These are phyloP conservation scores for Thalassiosira livingstoniorum DNA, from an alignment of 352 stramenopile genomes.

Conservation along the genomic window DNA sequence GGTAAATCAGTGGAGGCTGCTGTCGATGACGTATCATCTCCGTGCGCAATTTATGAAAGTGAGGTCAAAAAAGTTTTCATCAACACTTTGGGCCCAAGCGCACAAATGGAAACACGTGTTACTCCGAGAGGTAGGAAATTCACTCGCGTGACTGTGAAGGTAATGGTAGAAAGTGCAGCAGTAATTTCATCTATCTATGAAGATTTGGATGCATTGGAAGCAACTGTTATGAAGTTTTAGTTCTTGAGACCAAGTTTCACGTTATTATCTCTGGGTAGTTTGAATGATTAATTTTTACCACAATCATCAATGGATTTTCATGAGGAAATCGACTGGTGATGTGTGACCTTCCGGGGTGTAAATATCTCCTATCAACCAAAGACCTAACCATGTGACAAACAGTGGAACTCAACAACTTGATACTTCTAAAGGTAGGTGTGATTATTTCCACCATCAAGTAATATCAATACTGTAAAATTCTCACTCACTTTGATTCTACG, in stretches of 20 bases:
- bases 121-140: slow-evolving; percentile 75
- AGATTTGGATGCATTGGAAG: slow-evolving; percentile 24
- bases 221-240: slow-evolving; percentile 36
- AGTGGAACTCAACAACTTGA: too few species aligned
- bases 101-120: slow-evolving; percentile 58
- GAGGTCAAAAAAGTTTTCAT: slow-evolving; percentile 53
- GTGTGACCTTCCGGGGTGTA: too few species aligned
- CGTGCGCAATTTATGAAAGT: slow-evolving; percentile 57
- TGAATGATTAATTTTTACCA: too few species aligned
- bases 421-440: too few species aligned
- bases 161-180: slow-evolving; percentile 64
- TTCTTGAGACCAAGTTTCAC: not conserved
- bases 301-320: too few species aligned
- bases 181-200: slow-evolving; percentile 53
- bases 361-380: too few species aligned
- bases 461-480: too few species aligned
- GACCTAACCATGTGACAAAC: too few species aligned
- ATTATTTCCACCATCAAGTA: too few species aligned
- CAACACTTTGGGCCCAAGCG: slow-evolving; percentile 50
- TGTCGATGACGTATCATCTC: not conserved
- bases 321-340: too few species aligned
- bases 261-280: too few species aligned
- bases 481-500: too few species aligned
- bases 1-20: slow-evolving; percentile 57
- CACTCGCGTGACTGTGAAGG: slow-evolving; percentile 65